Base-by-base conservation (phyloP, 129 eudicot genomes). In the Saussurea involucrata region DNA sequence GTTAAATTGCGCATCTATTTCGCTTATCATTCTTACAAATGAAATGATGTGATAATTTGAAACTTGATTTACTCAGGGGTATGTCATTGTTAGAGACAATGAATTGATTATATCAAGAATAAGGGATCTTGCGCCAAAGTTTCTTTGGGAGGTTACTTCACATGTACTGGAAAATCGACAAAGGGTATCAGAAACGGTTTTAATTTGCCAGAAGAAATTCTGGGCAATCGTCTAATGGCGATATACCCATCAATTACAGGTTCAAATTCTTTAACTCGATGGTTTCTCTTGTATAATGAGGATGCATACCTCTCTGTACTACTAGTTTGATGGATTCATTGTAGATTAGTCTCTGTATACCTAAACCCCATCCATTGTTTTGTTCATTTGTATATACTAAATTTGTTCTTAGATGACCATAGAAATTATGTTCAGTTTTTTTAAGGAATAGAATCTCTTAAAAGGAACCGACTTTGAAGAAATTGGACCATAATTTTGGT, bases 101-200 rank as follows among this genome's bases (percentile, higher is more conserved):
- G 95, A 89, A 21, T 32, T 80, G 21, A 83, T 86, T n/a, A 49
- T 88, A 25, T 81, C 94, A 66, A 86, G 87, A 82, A 82, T 95
- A 75, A 77, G 65, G 77, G 92, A 86, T 53, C 86, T 86, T 13
- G 99, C 90, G 24, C 85, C 92, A 0, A 86, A 85, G 79, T 95
- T 87, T 78, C 95, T 95, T 20, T 95, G 99, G 99, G 95, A 95
- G 10, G 83, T 86, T n/a, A 77, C 85, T 79, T 80, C 89, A 72
- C 90, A 92, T 79, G 71, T 44, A 24, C 86, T 95, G 8, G 97
- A 95, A 81, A 85, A 86, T 68, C 91, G 85, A 67, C 82, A 85
- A 77, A 87, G 84, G 76, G 80, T 72, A 76, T 76, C 72, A 63
- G 96, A 94, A 80, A 73, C 85, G 21, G 96, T 95, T 31, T 69